These are phyloP conservation scores for Clarireedia homoeocarpa DNA, from an alignment of 2,329 filamentous ascomycete genomes.

Conservation along the genomic window DNA sequence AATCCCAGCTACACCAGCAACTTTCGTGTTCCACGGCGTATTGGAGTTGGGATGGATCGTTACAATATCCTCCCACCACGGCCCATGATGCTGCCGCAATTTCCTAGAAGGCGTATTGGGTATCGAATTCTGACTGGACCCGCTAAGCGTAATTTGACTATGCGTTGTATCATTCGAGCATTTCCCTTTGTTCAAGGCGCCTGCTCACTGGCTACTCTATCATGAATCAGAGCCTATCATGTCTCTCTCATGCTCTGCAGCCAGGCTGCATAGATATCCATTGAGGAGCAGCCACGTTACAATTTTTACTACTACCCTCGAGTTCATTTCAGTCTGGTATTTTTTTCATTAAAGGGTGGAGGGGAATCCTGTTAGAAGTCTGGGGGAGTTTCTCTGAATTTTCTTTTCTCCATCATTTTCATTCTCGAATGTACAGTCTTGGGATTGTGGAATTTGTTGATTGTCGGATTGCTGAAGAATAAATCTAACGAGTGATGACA, in stretches of 20 bases:
- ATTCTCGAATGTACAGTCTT: background rate
- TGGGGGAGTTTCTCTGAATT: slow-evolving; percentile 7
- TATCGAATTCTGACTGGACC: slow-evolving; percentile 28
- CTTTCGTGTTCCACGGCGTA: slow-evolving; percentile 25
- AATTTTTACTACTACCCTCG: slow-evolving; percentile 23
- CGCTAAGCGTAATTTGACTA: slow-evolving; percentile 28
- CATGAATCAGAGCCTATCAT: slow-evolving; percentile 26
- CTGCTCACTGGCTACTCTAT: slow-evolving; percentile 27
- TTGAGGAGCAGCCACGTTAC: slow-evolving; percentile 29
- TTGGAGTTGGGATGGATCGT: slow-evolving; percentile 22
- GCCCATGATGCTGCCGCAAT: slow-evolving; percentile 19
- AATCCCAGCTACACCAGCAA: slow-evolving; percentile 13
- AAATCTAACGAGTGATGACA: slow-evolving; percentile 6
- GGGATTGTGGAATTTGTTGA: background rate
- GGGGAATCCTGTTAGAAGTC: slow-evolving; percentile 9
- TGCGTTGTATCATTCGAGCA: slow-evolving; percentile 31
- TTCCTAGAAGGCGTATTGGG: slow-evolving; percentile 20
- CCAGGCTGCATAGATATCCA: slow-evolving; percentile 28
- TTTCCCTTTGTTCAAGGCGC: slow-evolving; percentile 27
- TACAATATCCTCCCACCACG: slow-evolving; percentile 24
- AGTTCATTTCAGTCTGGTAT: slow-evolving; percentile 12
- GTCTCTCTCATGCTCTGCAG: slow-evolving; percentile 25
- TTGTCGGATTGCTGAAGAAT: background rate
- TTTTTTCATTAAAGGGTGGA: slow-evolving; percentile 24
- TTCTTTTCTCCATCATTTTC: slow-evolving; percentile 7